These are phyloP conservation scores for Marasmius oreades DNA, from an alignment of 1,284 basidiomycete species.

Conservation along the genomic window DNA sequence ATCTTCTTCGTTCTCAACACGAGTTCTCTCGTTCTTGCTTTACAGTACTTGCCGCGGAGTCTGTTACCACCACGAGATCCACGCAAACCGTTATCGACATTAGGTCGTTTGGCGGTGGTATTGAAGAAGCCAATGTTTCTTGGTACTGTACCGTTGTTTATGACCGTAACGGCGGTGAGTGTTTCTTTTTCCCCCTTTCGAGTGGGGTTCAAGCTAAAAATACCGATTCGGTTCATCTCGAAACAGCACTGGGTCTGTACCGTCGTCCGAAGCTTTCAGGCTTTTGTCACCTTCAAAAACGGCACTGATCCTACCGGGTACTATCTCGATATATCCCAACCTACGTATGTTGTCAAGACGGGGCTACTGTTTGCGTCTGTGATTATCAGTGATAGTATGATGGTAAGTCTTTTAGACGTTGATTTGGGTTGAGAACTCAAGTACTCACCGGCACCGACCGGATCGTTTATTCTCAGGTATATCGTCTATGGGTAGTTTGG, in stretches of 20 bases:
- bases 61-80: not conserved
- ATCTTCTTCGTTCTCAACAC: slow-evolving; percentile 14
- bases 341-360: slow-evolving; percentile 11
- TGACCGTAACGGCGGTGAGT: slow-evolving; percentile 14
- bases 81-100: not conserved
- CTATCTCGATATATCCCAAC: slow-evolving; percentile 13
- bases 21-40: slow-evolving; percentile 1
- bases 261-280: slow-evolving; percentile 12
- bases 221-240: not conserved
- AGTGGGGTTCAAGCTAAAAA: no score
- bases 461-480: slow-evolving; percentile 13
- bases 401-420: slow-evolving; percentile 6
- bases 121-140: slow-evolving; percentile 14
- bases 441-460: no score
- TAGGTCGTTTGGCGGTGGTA: not conserved
- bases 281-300: slow-evolving; percentile 8
- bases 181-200: not conserved
- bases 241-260: slow-evolving; percentile 15
- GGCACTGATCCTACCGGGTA: slow-evolving; percentile 6
- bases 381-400: slow-evolving; percentile 14
- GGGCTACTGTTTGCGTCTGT: slow-evolving; percentile 11
- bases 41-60: not conserved
- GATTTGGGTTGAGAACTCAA: not conserved
- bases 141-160: slow-evolving; percentile 4
- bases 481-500: slow-evolving; percentile 18